These are phyloP conservation scores for Aspergillus campestris DNA, from an alignment of 495 filamentous ascomycete genomes.

Conservation along the genomic window DNA sequence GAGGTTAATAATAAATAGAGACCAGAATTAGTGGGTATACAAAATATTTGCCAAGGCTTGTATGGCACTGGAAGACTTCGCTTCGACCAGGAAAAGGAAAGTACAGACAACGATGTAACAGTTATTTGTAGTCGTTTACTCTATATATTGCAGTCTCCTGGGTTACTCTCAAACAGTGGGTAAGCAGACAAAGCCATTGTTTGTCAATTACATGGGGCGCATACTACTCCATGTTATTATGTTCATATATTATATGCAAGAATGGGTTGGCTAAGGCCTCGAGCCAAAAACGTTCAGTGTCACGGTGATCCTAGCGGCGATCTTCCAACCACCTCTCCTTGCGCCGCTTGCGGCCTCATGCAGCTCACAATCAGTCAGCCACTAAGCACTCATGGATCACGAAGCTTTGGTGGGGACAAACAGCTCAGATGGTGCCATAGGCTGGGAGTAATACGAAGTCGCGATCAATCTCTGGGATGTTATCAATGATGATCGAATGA, in stretches of 20 bases:
- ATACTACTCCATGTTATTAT: no score
- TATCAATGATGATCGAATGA: neutral
- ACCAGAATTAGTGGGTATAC: no score
- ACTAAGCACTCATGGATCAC: conserved; percentile 8
- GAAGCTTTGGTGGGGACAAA: conserved; percentile 12
- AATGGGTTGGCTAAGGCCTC: conserved; percentile 1
- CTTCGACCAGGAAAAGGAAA: no score
- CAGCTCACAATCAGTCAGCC: conserved; percentile 1
- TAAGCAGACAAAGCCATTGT: no score
- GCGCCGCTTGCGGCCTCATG: conserved; percentile 2
- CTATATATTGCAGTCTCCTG: no score
- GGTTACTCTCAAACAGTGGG: no score
- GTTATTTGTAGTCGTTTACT: no score
- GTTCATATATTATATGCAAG: neutral
- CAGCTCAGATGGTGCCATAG: conserved; percentile 2
- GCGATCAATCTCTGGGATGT: conserved; percentile 3
- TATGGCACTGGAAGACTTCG: neutral
- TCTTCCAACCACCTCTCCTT: conserved; percentile 15
- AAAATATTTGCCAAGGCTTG: neutral
- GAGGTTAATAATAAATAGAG: no score
- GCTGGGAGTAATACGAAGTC: conserved; percentile 9
- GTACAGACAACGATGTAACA: no score
- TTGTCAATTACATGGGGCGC: no score
- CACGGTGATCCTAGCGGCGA: conserved; percentile 34
- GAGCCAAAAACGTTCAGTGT: conserved; percentile 8